These are phyloP conservation scores for Pittosporum tobira DNA, from an alignment of 129 eudicot species.

Conservation along the genomic window DNA sequence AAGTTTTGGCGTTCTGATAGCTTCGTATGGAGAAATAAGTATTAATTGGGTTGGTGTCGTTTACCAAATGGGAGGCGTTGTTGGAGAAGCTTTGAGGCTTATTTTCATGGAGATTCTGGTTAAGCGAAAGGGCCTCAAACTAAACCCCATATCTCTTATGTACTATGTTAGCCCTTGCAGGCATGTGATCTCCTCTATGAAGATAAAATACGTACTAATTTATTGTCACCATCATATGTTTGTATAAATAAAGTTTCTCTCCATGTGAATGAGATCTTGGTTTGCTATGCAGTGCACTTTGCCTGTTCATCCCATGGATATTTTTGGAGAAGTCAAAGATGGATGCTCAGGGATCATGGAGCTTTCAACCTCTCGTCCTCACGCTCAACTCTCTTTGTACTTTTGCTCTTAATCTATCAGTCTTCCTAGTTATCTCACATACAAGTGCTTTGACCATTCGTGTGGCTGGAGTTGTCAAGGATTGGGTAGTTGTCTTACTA, in stretches of 20 bases:
- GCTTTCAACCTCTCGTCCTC: slow-evolving; percentile 55
- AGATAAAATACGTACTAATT: slow-evolving; percentile 1
- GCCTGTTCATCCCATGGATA: slow-evolving; percentile 86
- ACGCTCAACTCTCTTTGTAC: slow-evolving; percentile 84
- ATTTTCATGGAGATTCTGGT: slow-evolving; percentile 95
- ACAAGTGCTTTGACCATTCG: slow-evolving; percentile 97
- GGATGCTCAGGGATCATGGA: slow-evolving; percentile 77
- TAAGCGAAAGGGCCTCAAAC: slow-evolving; percentile 74
- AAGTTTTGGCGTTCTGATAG: slow-evolving; percentile 88
- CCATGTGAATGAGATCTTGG: slow-evolving; percentile 23
- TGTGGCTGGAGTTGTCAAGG: slow-evolving; percentile 97
- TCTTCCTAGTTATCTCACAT: slow-evolving; percentile 86
- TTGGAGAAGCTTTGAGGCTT: slow-evolving; percentile 91
- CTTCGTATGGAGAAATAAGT: slow-evolving; percentile 88
- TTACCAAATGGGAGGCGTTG: slow-evolving; percentile 98
- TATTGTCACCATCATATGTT: slow-evolving; percentile 10
- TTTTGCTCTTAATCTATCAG: slow-evolving; percentile 87
- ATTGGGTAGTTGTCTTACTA: slow-evolving; percentile 90
- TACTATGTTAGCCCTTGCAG: slow-evolving; percentile 99
- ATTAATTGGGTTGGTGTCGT: slow-evolving; percentile 92
- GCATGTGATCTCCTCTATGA: slow-evolving; percentile 29
- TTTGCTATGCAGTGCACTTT: slow-evolving; percentile 65
- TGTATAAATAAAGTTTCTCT: slow-evolving; percentile 13
- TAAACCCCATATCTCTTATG: slow-evolving; percentile 85
- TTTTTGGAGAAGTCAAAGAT: slow-evolving; percentile 85